Conservation (phyloP, 2,329 filamentous ascomycete genomes). For the Lasiodiplodia sp. region DNA sequence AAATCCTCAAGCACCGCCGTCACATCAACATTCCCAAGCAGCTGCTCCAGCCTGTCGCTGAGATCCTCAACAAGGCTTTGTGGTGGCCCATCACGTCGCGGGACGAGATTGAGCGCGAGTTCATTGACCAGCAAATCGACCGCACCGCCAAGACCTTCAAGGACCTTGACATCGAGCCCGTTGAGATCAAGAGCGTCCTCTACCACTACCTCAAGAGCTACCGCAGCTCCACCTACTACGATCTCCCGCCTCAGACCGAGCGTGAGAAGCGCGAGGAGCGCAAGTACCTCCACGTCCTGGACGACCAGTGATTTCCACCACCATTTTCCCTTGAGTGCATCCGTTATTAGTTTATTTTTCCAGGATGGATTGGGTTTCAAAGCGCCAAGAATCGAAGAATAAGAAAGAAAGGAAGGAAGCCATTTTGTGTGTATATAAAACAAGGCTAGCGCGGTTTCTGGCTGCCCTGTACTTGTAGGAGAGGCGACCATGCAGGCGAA, state of each 20-base stretch:
- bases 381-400: conserved; percentile 2
- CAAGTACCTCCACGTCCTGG: conserved; percentile 89
- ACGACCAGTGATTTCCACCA: conserved; percentile 44
- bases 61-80: conserved; percentile 78
- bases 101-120: conserved; percentile 90
- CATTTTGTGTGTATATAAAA: conserved; percentile 11
- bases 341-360: background rate
- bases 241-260: conserved; percentile 92
- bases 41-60: conserved; percentile 77
- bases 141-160: conserved; percentile 92
- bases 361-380: background rate
- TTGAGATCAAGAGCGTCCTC: conserved; percentile 83
- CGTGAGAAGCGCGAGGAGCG: conserved; percentile 93
- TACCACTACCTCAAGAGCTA: conserved; percentile 96
- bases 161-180: conserved; percentile 88
- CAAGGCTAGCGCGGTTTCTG: conserved; percentile 18
- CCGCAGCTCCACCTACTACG: conserved; percentile 87
- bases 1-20: conserved; percentile 87
- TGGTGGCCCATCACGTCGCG: conserved; percentile 89
- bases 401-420: conserved; percentile 7
- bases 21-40: conserved; percentile 91
- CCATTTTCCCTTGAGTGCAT: conserved; percentile 13
- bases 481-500: conserved; percentile 7
- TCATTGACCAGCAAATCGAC: conserved; percentile 92
- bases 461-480: conserved; percentile 23